These are phyloP conservation scores for Santalum album DNA, from an alignment of 164 flowering plant species.

Conservation along the genomic window DNA sequence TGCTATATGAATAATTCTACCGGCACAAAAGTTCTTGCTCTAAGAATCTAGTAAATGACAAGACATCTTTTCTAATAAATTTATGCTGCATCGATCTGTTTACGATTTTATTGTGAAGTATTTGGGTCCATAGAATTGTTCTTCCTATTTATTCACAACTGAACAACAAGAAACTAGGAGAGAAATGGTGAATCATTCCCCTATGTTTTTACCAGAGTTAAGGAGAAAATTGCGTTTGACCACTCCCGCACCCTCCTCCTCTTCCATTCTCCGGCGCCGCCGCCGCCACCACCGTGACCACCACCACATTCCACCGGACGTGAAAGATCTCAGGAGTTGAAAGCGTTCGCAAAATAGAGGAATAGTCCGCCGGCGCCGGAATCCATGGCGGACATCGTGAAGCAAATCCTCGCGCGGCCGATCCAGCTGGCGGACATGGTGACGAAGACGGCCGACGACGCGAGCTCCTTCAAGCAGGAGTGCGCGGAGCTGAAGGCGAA, in stretches of 20 bases:
- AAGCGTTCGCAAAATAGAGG: not conserved
- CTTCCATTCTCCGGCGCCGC: constrained; percentile 6
- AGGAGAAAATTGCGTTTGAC: constrained; percentile 19
- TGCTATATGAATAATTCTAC: too few relatives aligned
- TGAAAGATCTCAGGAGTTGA: too few relatives aligned
- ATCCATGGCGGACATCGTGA: constrained; percentile 60
- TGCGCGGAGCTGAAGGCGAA: constrained; percentile 62
- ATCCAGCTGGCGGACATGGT: constrained; percentile 70
- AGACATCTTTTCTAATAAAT: too few relatives aligned
- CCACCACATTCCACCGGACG: not conserved
- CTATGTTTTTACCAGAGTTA: too few relatives aligned
- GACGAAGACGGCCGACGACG: constrained; percentile 50
- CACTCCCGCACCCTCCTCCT: constrained; percentile 9
- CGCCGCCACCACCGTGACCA: constrained; percentile 4
- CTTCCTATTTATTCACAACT: too few relatives aligned
- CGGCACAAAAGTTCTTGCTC: too few relatives aligned
- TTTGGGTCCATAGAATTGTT: too few relatives aligned
- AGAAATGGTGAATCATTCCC: too few relatives aligned
- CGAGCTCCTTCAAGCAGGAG: constrained; percentile 42
- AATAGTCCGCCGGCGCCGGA: not conserved
- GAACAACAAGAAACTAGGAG: too few relatives aligned
- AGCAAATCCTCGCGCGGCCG: constrained; percentile 56
- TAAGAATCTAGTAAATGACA: too few relatives aligned
- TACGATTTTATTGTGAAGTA: too few relatives aligned
- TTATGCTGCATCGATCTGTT: too few relatives aligned